phyloP scores from a whole-genome alignment of 2,329 filamentous ascomycete genomes.

The Daldinia eschscholtzii region DNA sequence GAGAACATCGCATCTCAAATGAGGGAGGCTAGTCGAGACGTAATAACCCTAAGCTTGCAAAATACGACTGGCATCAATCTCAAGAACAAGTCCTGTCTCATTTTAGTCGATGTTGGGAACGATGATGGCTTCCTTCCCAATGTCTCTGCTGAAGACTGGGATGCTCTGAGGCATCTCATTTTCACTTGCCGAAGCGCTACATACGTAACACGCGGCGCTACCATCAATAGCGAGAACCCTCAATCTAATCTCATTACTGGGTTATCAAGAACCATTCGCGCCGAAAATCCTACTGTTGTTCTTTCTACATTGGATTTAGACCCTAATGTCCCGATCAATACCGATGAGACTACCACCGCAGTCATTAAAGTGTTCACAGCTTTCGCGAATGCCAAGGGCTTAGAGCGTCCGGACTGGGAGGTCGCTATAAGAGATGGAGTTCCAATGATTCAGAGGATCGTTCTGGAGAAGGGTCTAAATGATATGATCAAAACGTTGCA shows the following conservation, averaged over 20 bases:
- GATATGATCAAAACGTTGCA: neutral
- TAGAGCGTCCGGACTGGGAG: neutral
- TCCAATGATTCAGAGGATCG: neutral
- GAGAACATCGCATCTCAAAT: neutral
- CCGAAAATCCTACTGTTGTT: neutral
- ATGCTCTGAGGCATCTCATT: neutral
- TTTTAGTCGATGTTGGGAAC: neutral
- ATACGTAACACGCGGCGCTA: neutral
- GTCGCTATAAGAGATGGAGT: neutral
- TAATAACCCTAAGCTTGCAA: neutral
- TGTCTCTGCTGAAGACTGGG: neutral
- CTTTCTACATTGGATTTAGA: neutral
- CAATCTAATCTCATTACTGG: neutral
- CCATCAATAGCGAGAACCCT: neutral
- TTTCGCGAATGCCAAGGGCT: neutral
- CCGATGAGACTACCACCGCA: neutral
- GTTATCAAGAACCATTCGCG: neutral
- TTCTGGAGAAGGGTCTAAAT: neutral
- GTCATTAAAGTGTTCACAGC: neutral
- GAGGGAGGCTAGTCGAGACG: neutral
- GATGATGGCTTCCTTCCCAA: neutral
- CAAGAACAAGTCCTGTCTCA: neutral
- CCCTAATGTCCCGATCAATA: neutral
- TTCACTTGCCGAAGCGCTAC: neutral
- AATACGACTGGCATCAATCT: neutral